Evolutionary conservation across 345 rosid species (phyloP), one percentile per base, ranked within the genome.

Genomic region (Arabidopsis arenosa): DNA sequence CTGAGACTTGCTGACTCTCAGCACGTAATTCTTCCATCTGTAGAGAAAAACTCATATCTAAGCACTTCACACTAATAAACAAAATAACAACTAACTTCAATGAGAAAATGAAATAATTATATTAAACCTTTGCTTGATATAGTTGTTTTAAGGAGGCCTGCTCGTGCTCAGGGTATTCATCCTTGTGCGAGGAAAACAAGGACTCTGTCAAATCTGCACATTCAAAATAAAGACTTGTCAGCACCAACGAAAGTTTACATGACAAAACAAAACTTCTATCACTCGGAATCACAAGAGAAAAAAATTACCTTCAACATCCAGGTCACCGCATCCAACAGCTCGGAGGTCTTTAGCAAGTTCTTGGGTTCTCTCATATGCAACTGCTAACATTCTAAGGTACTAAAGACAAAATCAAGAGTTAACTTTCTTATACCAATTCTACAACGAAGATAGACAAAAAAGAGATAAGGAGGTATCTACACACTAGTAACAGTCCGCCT

Each of bases 311-410:
- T 91, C 97, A 83, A 96, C 86, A 84, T 93, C 97, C 84, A 93
- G 87, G 83, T 93, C 98, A 82, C 99, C 96, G 17, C 99, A 96
- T 78, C 99, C 99, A 75, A 93, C 94, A 51, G 94, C 84, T 74
- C 84, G 90, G 68, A 96, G 91, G 74, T 91, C 97, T 83, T 92
- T 89, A 58, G 98, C 92, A 85, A 96, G 98, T 81, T 93, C 99
- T 73, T 88, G 90, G 5, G 99, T 93, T 86, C 91, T 96, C 91
- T 93, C 99, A 77, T 96, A 93, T 54, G 94, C 89, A 75, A 93
- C 97, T 26, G 97, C 94, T 60, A 96, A 86, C 93, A 96, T 87
- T 87, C 99, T 91, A 66, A 96, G 92, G 85, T 96, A 93, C 99
- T 96, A 85, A 82, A 81, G 81, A 76, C 81, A 80, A 86, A 85